Conservation (phyloP, 257 asterid genomes). For the Rauvolfia tetraphylla region DNA sequence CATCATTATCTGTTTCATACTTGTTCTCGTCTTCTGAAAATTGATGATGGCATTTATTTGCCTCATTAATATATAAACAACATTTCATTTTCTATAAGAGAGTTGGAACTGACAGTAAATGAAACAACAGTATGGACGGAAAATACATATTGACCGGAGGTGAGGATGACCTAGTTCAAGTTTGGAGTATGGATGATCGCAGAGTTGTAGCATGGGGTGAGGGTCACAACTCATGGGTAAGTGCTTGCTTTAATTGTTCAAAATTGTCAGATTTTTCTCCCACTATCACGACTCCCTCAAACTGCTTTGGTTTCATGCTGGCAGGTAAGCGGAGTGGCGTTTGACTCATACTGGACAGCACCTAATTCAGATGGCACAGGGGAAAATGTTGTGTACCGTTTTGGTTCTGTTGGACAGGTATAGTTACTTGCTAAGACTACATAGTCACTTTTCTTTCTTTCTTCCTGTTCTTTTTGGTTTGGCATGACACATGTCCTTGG, state of each 20-base stretch:
- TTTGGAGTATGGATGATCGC: slow-evolving; percentile 98
- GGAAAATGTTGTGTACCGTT: slow-evolving; percentile 85
- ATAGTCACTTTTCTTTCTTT: not conserved
- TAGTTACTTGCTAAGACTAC: not conserved
- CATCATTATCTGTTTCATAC: not conserved
- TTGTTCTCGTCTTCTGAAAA: slow-evolving; percentile 12
- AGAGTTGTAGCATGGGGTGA: slow-evolving; percentile 99
- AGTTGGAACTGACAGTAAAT: slow-evolving; percentile 35
- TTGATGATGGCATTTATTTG: not conserved
- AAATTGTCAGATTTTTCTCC: slow-evolving; percentile 11
- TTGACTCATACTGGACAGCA: slow-evolving; percentile 91
- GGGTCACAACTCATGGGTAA: slow-evolving; percentile 99
- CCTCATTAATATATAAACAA: not conserved
- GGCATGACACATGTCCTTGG: not conserved
- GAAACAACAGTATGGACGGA: slow-evolving; percentile 84
- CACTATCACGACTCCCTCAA: slow-evolving; percentile 18
- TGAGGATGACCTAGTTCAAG: slow-evolving; percentile 99
- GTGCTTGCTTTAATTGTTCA: slow-evolving; percentile 24
- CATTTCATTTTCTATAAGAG: slow-evolving; percentile 27
- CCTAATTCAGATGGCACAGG: slow-evolving; percentile 84
- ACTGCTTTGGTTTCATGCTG: slow-evolving; percentile 20
- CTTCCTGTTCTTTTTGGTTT: not conserved
- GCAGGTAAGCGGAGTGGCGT: slow-evolving; percentile 98
- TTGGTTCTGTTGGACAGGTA: slow-evolving; percentile 99
- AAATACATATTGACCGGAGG: slow-evolving; percentile 98